Evolutionary conservation across 306 rosid species (phyloP), one percentile per base, ranked within the genome.

Genomic region (Clitoria ternatea): DNA sequence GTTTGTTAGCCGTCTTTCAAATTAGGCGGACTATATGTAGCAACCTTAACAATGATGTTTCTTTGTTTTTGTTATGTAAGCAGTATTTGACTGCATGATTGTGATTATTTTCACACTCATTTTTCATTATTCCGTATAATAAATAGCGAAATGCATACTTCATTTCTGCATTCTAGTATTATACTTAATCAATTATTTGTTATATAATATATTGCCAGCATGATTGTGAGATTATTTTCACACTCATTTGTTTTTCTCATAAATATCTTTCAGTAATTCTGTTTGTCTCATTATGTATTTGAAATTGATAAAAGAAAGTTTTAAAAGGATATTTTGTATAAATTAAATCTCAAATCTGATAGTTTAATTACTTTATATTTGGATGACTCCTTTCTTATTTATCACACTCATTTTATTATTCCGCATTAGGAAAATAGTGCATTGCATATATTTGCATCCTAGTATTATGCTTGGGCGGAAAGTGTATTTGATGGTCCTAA

Each of bases 1-100:
- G 64, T 53, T 75, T 74, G 7, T 18, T 32, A 18, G 55, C 73
- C 35, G 37, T 35, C 52, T 73, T 73, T 71, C 61, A 72, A 47
- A 27, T 35, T 65, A 27, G 7, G 47, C 40, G 71, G 73, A 73
- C 63, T 55, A 4, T 60, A 17, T n/a, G n/a, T 39, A 30, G 60
- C 35, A 66, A 17, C 44, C 40, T 79, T 69, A 68, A 61, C 72
- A 12, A 12, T 37, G 5, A 2, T 23, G 72, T 40, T 61, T 17
- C 7, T 39, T 61, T 17, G 11, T 39, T 47, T 37, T 59, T 35
- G 1, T 7, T 24, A 14, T 35, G 4, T 20, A n/a, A n/a, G n/a
- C n/a, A 6, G 19, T 29, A 45, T 43, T 66, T 62, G 63, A 53
- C 64, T 37, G 56, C 14, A 29, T 44, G 9, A 45, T 33, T 48